Percentiles rank a stretch among this genome's conserved stretches.
These are phyloP conservation scores for Colletotrichum godetiae DNA, from an alignment of 2,329 filamentous ascomycete species.

Conservation along the genomic window DNA sequence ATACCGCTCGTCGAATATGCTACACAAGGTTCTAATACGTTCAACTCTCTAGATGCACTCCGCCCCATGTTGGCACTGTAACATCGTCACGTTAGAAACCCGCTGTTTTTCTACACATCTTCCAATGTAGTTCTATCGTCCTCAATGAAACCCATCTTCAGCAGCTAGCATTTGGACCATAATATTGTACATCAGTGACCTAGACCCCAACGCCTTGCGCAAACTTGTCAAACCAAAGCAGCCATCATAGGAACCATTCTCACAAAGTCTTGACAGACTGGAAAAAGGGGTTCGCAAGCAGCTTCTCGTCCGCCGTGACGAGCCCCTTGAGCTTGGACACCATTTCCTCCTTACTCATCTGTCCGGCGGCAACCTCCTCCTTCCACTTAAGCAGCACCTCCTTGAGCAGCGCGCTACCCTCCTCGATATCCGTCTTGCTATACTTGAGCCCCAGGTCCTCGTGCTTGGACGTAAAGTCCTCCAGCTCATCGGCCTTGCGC, in stretches of 20 bases:
- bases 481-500: conserved; percentile 96
- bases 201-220: conserved; percentile 10
- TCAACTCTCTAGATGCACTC: not conserved
- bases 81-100: not conserved
- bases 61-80: not conserved
- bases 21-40: not conserved
- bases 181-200: not conserved
- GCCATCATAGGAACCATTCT: conserved; percentile 20
- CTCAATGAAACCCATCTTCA: not conserved
- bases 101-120: not conserved
- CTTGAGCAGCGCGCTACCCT: conserved; percentile 88
- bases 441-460: conserved; percentile 71
- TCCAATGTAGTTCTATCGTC: not conserved
- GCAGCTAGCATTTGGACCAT: not conserved
- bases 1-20: not conserved
- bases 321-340: conserved; percentile 82
- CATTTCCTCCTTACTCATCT: conserved; percentile 80
- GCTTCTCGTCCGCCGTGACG: conserved; percentile 76
- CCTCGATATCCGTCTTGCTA: conserved; percentile 87
- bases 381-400: conserved; percentile 88
- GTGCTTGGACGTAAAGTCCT: conserved; percentile 90
- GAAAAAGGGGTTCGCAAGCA: conserved; percentile 77
- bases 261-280: conserved; percentile 69
- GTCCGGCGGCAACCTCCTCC: conserved; percentile 71
- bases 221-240: conserved; percentile 1